phyloP scores from a whole-genome alignment of 1,284 basidiomycete genomes.

The Heliocybe sulcata region DNA sequence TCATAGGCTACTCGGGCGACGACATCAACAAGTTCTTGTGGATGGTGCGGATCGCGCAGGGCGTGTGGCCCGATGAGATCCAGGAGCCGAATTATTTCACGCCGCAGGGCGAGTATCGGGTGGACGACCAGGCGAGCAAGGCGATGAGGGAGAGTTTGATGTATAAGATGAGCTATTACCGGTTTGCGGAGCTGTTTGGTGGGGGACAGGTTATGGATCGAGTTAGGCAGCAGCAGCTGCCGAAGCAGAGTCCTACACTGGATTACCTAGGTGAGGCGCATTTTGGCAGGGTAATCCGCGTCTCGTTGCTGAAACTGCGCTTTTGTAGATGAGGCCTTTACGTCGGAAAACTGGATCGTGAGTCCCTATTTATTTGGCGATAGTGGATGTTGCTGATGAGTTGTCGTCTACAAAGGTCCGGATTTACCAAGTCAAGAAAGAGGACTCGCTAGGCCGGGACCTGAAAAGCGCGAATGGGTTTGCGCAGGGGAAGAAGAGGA shows the following conservation, averaged over 20 bases:
- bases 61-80: slow-evolving; percentile 98
- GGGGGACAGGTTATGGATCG: slow-evolving; percentile 71
- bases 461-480: slow-evolving; percentile 85
- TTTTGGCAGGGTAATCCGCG: slow-evolving; percentile 8
- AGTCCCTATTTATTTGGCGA: slow-evolving; percentile 19
- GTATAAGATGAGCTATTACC: slow-evolving; percentile 98
- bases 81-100: slow-evolving; percentile 95
- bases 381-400: not conserved
- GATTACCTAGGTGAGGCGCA: slow-evolving; percentile 72
- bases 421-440: slow-evolving; percentile 95
- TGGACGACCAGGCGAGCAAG: slow-evolving; percentile 81
- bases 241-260: slow-evolving; percentile 70
- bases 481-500: slow-evolving; percentile 80
- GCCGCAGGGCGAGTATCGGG: slow-evolving; percentile 86
- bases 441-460: slow-evolving; percentile 86
- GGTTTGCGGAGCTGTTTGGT: slow-evolving; percentile 88
- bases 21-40: slow-evolving; percentile 99
- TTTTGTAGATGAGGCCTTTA: slow-evolving; percentile 84
- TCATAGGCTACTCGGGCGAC: slow-evolving; percentile 96
- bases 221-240: slow-evolving; percentile 78
- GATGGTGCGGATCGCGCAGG: slow-evolving; percentile 98
- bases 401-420: slow-evolving; percentile 48
- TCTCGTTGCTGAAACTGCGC: slow-evolving; percentile 10
- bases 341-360: slow-evolving; percentile 97
- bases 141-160: slow-evolving; percentile 97